Conservation (phyloP, 495 filamentous ascomycete species). For the Neurospora intermedia region DNA sequence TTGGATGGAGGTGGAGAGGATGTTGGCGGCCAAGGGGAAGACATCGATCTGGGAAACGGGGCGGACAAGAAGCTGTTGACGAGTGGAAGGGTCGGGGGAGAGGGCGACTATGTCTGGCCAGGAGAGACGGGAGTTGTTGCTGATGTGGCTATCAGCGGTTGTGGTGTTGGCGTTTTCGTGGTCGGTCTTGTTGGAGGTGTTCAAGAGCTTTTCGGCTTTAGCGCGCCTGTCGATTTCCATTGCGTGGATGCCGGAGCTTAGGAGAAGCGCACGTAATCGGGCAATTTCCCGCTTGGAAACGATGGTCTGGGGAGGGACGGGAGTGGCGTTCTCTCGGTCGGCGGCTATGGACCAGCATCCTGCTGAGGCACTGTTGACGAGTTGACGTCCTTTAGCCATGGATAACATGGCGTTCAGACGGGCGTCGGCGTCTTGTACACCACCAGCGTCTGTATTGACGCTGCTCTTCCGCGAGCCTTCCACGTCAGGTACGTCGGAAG, state of each 20-base stretch:
- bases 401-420: slow-evolving; percentile 20
- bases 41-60: slow-evolving; percentile 49
- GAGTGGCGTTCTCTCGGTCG: slow-evolving; percentile 32
- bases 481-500: slow-evolving; percentile 24
- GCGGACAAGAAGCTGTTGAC: slow-evolving; percentile 23
- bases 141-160: neutral
- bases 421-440: slow-evolving; percentile 11
- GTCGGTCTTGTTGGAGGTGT: slow-evolving; percentile 4
- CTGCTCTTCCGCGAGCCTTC: slow-evolving; percentile 19
- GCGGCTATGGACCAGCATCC: slow-evolving; percentile 67
- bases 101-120: slow-evolving; percentile 28
- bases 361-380: slow-evolving; percentile 17
- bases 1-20: slow-evolving; percentile 48
- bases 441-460: slow-evolving; percentile 6
- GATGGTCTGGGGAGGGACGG: slow-evolving; percentile 21
- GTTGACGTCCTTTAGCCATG: slow-evolving; percentile 10
- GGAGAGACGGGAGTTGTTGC: slow-evolving; percentile 2
- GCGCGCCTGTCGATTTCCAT: slow-evolving; percentile 62
- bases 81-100: slow-evolving; percentile 12
- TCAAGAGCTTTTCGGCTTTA: slow-evolving; percentile 29
- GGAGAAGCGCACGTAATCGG: slow-evolving; percentile 58
- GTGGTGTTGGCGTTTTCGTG: neutral
- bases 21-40: slow-evolving; percentile 57
- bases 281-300: slow-evolving; percentile 60
- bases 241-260: slow-evolving; percentile 79